Conservation (phyloP, 2,329 filamentous ascomycete species). For the Aspergillus novofumigatus region DNA sequence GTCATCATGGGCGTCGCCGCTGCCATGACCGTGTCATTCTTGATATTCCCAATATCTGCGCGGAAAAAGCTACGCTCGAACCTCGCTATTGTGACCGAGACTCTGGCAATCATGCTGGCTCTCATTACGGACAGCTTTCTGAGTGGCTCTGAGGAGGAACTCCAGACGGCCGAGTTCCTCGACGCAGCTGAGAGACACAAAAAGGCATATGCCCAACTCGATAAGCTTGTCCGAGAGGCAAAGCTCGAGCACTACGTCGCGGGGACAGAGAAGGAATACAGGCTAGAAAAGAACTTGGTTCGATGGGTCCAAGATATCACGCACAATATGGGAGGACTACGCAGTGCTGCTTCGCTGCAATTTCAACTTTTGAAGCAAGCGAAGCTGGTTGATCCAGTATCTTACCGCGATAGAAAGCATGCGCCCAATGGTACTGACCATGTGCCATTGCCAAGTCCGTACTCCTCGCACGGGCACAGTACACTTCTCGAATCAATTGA, state of each 20-base stretch:
- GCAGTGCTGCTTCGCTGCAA: slow-evolving; percentile 84
- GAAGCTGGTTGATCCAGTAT: slow-evolving; percentile 17
- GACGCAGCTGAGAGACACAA: slow-evolving; percentile 62
- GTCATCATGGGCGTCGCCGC: slow-evolving; percentile 71
- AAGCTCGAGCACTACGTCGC: slow-evolving; percentile 84
- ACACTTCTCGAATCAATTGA: slow-evolving; percentile 57
- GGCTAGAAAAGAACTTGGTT: slow-evolving; percentile 72
- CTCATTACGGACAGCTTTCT: slow-evolving; percentile 80
- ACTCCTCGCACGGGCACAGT: slow-evolving; percentile 42
- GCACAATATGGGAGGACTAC: slow-evolving; percentile 83
- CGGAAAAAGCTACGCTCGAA: slow-evolving; percentile 68
- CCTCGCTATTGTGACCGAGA: slow-evolving; percentile 68
- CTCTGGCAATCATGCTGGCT: slow-evolving; percentile 75
- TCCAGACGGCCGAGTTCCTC: slow-evolving; percentile 63
- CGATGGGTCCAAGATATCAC: slow-evolving; percentile 80
- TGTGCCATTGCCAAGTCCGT: slow-evolving; percentile 23
- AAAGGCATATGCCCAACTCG: slow-evolving; percentile 64
- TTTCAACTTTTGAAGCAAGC: slow-evolving; percentile 74
- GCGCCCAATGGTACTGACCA: slow-evolving; percentile 15
- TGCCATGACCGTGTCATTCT: slow-evolving; percentile 69
- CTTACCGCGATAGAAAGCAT: slow-evolving; percentile 12
- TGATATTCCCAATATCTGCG: slow-evolving; percentile 75
- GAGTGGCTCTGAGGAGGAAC: slow-evolving; percentile 73
- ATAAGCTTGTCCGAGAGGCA: slow-evolving; percentile 75
- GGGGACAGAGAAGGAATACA: slow-evolving; percentile 74